Evolutionary conservation across 2,329 filamentous ascomycete genomes (phyloP), one percentile per base, ranked within the genome.

Genomic region (Neonectria ditissima): DNA sequence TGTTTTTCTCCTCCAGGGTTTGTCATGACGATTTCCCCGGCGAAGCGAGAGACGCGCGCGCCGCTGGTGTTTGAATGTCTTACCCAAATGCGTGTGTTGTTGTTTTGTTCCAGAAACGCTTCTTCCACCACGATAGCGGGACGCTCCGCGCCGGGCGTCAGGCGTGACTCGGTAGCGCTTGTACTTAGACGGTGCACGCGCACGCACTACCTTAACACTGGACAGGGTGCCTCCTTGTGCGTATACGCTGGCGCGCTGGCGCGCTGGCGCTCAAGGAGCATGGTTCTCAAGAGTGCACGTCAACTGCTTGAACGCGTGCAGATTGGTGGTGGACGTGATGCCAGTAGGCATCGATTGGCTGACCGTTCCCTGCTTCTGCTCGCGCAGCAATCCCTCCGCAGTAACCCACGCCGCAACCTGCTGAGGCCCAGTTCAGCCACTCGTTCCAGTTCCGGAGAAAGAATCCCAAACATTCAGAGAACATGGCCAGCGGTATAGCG

Each of bases 101-200:
- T 63, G 55, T 63, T 63, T 55, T 63, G 50, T 48, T 58, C 62
- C 55, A 58, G 51, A 53, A 59, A 55, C 51, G 13, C 37, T 56
- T 61, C 37, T 56, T 61, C 50, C 43, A 44, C 63, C 56, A 65
- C 39, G 63, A 50, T 41, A 32, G 60, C 66, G 70, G 69, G 68
- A 72, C 69, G 66, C 71, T 69, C 69, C 70, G 70, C 57, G 47
- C 48, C 56, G 71, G 71, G 62, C 54, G 62, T 59, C 30, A 54
- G 54, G 44, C 24, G 54, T 48, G 54, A 41, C 44, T 57, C 55
- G 34, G 44, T 24, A 50, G 32, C 30, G 34, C 45, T 50, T 26
- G 16, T 13, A 45, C n/a, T 16, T 18, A 39, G 30, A 11, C 13
- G 24, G 24, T 26, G 24, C 6, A 6, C 24, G 6, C 13, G 14